These are phyloP conservation scores for Hysterangium stoloniferum DNA, from an alignment of 768 basidiomycete species.

Conservation along the genomic window DNA sequence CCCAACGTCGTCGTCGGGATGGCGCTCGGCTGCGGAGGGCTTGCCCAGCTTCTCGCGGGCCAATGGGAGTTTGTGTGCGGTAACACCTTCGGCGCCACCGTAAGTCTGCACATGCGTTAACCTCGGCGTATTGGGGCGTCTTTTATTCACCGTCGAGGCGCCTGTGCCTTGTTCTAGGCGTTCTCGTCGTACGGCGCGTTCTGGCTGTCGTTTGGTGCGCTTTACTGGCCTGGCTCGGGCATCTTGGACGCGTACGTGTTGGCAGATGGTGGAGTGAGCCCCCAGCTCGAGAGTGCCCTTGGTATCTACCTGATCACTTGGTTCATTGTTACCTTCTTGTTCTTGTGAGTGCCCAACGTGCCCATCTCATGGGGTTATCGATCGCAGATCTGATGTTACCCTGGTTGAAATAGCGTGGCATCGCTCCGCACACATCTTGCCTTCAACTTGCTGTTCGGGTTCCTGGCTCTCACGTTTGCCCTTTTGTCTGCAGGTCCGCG, in stretches of 20 bases:
- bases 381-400: neutral
- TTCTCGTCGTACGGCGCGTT: constrained; percentile 82
- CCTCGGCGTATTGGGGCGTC: too few relatives aligned
- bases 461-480: constrained; percentile 6
- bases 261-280: constrained; percentile 3
- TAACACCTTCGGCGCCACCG: constrained; percentile 54
- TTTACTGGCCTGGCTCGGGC: constrained; percentile 65
- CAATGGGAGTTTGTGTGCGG: constrained; percentile 76
- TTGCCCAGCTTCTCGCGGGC: constrained; percentile 79
- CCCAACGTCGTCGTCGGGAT: constrained; percentile 80
- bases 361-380: neutral
- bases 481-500: neutral
- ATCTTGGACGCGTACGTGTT: constrained; percentile 44
- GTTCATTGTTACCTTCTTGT: constrained; percentile 63
- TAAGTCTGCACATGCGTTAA: neutral
- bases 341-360: constrained; percentile 42
- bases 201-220: constrained; percentile 77
- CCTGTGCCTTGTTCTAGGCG: constrained; percentile 33
- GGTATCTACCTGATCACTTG: constrained; percentile 72
- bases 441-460: constrained; percentile 6
- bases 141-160: constrained; percentile 21
- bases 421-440: constrained; percentile 6
- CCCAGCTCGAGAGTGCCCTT: constrained; percentile 47
- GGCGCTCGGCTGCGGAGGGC: constrained; percentile 79
- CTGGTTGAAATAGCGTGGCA: neutral